These are phyloP conservation scores for Gillenia trifoliata DNA, from an alignment of 306 rosid genomes.

Conservation along the genomic window DNA sequence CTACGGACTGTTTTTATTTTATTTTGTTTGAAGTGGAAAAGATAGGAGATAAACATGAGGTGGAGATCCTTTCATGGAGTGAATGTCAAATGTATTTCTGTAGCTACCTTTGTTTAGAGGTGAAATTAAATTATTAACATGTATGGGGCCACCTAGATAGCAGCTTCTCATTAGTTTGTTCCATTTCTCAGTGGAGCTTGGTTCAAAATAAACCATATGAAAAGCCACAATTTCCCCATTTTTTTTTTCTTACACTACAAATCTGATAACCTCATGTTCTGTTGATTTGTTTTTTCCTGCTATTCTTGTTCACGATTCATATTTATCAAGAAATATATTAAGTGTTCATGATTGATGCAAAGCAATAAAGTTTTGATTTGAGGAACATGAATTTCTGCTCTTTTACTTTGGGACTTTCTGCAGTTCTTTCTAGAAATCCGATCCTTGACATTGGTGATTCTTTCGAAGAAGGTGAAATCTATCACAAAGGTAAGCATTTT, in stretches of 20 bases:
- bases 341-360: neutral
- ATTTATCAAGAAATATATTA: neutral
- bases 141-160: no score
- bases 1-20: neutral
- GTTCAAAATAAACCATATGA: no score
- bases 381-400: neutral
- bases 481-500: conserved; percentile 52
- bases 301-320: neutral
- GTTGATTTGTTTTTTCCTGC: no score
- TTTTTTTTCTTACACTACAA: no score
- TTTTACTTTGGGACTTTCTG: conserved; percentile 17
- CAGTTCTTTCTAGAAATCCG: conserved; percentile 91
- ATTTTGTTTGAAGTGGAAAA: neutral
- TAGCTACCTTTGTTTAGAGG: neutral
- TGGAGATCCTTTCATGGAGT: no score
- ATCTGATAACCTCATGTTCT: no score
- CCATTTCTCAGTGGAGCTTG: no score
- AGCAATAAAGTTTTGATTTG: neutral
- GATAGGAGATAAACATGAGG: neutral
- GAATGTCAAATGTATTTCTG: neutral
- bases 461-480: conserved; percentile 53
- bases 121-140: neutral
- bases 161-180: no score
- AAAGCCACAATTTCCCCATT: no score
- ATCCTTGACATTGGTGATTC: conserved; percentile 64